Evolutionary conservation across 257 asterid species (phyloP), one percentile per base, ranked within the genome.

Genomic region (Oldenlandia corymbosa): DNA sequence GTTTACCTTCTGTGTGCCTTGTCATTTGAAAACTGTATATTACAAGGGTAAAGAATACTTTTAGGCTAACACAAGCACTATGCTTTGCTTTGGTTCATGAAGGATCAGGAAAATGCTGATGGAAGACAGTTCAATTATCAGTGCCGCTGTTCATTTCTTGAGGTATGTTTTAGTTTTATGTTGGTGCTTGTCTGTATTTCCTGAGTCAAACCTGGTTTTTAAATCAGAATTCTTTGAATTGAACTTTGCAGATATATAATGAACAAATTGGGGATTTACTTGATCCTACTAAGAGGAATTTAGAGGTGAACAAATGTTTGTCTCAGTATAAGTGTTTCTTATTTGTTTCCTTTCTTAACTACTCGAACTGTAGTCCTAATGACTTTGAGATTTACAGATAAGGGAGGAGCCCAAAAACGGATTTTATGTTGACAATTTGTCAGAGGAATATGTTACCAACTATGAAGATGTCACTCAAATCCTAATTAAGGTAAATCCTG

Each of bases 101-200:
- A 92, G 99, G 94, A 90, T 66, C 90, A 85, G 70, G 90, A 80
- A 70, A 84, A 72, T 80, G 57, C 80, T 48, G 84, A 78, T 42
- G 95, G 84, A 62, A 87, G 78, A 67, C 89, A 79, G 77, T 77
- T 77, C 46, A 85, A 83, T 77, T 87, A 87, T 73, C 99, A 89
- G 73, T 92, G 94, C 60, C 94, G 99, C 30, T 93, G 99, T 85
- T 90, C 99, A 9, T 93, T 93, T 68, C 90, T 93, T 27, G 99
- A 93, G 97, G 99, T 90, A 75, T 64, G 71, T 23, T 46, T 30
- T 37, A 14, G 12, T 28, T 32, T 68, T 43, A 30, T 30, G 16
- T 28, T 51, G 42, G 10, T 31, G 47, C 21, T 32, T 53, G 26
- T 34, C 5, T 34, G 7, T 37, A 13, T 6, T 39, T 48, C 26